Evolutionary conservation across 1,284 basidiomycete genomes (phyloP), one percentile per base, ranked within the genome.

Genomic region (Caloboletus firmus): DNA sequence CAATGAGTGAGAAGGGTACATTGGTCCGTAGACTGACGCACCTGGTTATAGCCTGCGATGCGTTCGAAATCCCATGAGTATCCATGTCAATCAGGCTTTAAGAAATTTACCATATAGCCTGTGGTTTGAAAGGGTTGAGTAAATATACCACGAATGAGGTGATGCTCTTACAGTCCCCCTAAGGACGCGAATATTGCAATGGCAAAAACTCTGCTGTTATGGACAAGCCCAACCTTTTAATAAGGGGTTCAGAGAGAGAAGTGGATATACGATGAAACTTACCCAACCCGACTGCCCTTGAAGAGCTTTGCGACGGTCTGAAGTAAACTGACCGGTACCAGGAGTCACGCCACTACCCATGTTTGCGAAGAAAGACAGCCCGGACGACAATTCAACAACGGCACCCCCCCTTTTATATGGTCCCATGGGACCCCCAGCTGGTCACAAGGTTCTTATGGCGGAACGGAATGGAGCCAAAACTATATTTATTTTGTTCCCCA

Each of bases 161-260:
- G n/a, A 35, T n/a, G 11, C 18, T 74, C 84, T 72, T 65, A 86
- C 84, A 87, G 63, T 60, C 85, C 85, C 68, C 85, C 85, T 26
- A 87, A 74, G 13, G 85, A 87, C 5, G 85, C 85, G 62, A 87
- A 88, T n/a, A 89, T 77, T 12, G 85, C 80, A 49, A 85, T 84
- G 18, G 77, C 71, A 59, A 87, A 86, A 36, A 86, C 71, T 56
- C 76, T 77, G 32, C 77, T 73, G 63, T 87, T 88, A 56, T 81
- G 79, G 15, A 87, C 71, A 35, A 87, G 72, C 3, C 84, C 85
- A 53, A 76, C 78, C 85, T 86, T 61, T 17, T 18, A 28, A 26
- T 28, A 35, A 41, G 17, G 13, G 30, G 37, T 49, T 46, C n/a
- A 59, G 35, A 26, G 40, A 49, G 52, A 28, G n/a, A 44, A 34